Evolutionary conservation across 164 flowering plant genomes (phyloP).

Genomic region (Piper betle): DNA sequence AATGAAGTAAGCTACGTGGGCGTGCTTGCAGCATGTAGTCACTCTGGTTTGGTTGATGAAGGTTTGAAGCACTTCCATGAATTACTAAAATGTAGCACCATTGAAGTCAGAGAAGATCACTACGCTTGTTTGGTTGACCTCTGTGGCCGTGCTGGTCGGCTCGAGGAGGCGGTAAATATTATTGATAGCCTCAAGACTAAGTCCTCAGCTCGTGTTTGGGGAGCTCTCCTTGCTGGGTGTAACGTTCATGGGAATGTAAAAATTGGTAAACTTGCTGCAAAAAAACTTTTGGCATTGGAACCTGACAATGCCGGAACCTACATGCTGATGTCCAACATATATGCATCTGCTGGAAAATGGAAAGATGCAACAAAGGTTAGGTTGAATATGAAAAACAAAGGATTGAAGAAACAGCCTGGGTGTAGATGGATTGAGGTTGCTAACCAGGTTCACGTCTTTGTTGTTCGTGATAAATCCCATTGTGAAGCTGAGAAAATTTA

Average conservation of each 20-base stretch:
- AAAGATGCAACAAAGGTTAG: conserved; percentile 11
- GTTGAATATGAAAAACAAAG: conserved; percentile 9
- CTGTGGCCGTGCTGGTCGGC: conserved; percentile 10
- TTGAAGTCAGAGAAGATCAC: conserved; percentile 10
- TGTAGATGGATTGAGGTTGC: conserved; percentile 14
- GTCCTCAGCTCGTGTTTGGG: conserved; percentile 10
- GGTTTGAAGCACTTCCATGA: conserved; percentile 6
- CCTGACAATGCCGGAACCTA: conserved; percentile 11
- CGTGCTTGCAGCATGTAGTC: conserved; percentile 10
- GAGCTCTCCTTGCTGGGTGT: conserved; percentile 10
- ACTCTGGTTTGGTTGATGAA: conserved; percentile 11
- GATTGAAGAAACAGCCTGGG: conserved; percentile 12
- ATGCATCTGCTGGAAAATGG: conserved; percentile 13
- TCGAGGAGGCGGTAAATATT: conserved; percentile 9
- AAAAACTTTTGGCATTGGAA: conserved; percentile 10
- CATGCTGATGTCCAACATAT: conserved; percentile 7
- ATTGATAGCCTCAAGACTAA: conserved; percentile 2
- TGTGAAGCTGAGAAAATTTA: conserved; percentile 7
- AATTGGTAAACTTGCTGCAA: conserved; percentile 9
- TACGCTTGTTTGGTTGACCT: conserved; percentile 12
- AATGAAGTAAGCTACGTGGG: conserved; percentile 14
- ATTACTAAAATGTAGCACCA: conserved; percentile 1
- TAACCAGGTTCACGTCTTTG: conserved; percentile 11
- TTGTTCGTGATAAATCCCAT: conserved; percentile 13
- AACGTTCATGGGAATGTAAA: conserved; percentile 11